Evolutionary conservation across 1,139 yeast species (phyloP).

Genomic region (Blastobotrys illinoisensis): DNA sequence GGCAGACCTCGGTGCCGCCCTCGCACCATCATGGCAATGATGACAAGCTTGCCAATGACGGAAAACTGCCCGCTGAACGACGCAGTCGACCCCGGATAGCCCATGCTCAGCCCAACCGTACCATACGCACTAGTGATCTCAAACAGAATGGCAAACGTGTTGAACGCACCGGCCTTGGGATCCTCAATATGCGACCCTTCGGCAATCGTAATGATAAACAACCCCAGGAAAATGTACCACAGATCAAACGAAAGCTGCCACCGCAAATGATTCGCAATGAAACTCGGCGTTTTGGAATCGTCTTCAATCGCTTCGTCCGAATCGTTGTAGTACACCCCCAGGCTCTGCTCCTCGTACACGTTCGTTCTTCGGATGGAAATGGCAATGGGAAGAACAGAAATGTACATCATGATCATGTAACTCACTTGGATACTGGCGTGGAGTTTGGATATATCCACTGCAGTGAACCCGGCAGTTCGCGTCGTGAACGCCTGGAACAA

Average conservation of each 20-base stretch:
- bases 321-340: slow-evolving; percentile 67
- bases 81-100: slow-evolving; percentile 61
- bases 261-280: slow-evolving; percentile 82
- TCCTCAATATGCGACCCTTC: slow-evolving; percentile 61
- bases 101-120: slow-evolving; percentile 87
- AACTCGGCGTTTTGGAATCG: slow-evolving; percentile 38
- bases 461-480: slow-evolving; percentile 87
- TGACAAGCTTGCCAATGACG: slow-evolving; percentile 70
- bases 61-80: slow-evolving; percentile 73
- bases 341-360: slow-evolving; percentile 93
- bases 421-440: slow-evolving; percentile 93
- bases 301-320: slow-evolving; percentile 33
- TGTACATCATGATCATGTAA: slow-evolving; percentile 96
- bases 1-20: slow-evolving; percentile 98
- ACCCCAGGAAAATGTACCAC: slow-evolving; percentile 86
- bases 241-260: slow-evolving; percentile 89
- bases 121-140: slow-evolving; percentile 95
- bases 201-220: slow-evolving; percentile 79
- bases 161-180: slow-evolving; percentile 41
- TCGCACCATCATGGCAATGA: slow-evolving; percentile 85
- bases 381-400: slow-evolving; percentile 92
- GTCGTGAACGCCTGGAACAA: slow-evolving; percentile 88
- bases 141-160: slow-evolving; percentile 68
- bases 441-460: slow-evolving; percentile 59
- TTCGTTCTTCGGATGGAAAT: slow-evolving; percentile 94